Evolutionary conservation across 495 filamentous ascomycete species (phyloP).

Genomic region (Aspergillus wentii): DNA sequence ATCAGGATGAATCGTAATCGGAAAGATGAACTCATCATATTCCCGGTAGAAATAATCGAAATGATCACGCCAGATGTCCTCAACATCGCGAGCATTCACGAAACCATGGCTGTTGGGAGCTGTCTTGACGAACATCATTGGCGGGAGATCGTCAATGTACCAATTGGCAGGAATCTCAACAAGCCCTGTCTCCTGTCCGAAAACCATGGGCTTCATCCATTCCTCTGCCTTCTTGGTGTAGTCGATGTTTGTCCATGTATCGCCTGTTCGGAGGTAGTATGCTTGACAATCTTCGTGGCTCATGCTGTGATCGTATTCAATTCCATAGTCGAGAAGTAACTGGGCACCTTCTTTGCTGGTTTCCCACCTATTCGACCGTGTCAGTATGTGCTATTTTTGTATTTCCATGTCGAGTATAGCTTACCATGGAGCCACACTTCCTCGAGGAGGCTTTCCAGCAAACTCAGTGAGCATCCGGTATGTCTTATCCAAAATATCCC

Average conservation of each 20-base stretch:
- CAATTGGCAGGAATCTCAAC: constrained; percentile 65
- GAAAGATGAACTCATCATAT: constrained; percentile 65
- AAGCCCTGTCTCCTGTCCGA: constrained; percentile 46
- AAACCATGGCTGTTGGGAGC: constrained; percentile 54
- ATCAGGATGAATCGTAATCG: constrained; percentile 65
- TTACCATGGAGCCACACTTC: constrained; percentile 55
- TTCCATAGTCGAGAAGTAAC: constrained; percentile 61
- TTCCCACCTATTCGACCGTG: constrained; percentile 45
- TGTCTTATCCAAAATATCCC: constrained; percentile 71
- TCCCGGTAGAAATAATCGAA: constrained; percentile 65
- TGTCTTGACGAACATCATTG: constrained; percentile 59
- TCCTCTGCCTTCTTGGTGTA: constrained; percentile 51
- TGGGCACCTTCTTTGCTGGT: constrained; percentile 60
- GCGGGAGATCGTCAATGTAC: constrained; percentile 61
- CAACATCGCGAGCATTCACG: constrained; percentile 53
- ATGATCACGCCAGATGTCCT: constrained; percentile 56
- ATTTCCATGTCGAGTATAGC: not conserved
- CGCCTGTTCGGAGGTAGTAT: constrained; percentile 57
- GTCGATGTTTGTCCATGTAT: constrained; percentile 58
- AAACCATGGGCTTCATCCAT: constrained; percentile 62
- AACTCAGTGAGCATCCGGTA: constrained; percentile 69
- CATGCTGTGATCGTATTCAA: constrained; percentile 66
- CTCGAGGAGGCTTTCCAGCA: constrained; percentile 66
- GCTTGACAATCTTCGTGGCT: constrained; percentile 61
- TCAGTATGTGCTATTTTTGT: not conserved